phyloP scores from a whole-genome alignment of 73 alveolate species.

The Paramecium sonneborni region DNA sequence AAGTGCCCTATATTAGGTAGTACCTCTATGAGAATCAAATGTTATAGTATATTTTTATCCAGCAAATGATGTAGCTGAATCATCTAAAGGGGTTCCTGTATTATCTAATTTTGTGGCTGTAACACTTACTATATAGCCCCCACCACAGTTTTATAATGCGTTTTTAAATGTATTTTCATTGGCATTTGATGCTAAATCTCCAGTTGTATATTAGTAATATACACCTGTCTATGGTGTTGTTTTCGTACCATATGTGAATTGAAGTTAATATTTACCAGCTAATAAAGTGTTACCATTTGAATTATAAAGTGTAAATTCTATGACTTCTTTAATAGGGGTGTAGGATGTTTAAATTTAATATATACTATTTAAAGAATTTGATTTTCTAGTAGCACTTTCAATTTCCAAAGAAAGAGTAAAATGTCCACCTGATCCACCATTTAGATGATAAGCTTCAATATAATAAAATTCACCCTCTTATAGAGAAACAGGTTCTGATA shows the following conservation, averaged over 20 bases:
- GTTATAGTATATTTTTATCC: slow-evolving; percentile 32
- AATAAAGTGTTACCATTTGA: not conserved
- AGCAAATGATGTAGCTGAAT: not conserved
- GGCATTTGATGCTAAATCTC: not conserved
- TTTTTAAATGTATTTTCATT: not conserved
- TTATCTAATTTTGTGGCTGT: not conserved
- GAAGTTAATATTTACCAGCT: not conserved
- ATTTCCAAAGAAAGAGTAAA: not conserved
- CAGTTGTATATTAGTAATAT: not conserved
- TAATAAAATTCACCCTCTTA: not conserved
- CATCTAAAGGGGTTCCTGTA: not conserved
- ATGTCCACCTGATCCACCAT: not conserved
- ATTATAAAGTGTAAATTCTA: not conserved
- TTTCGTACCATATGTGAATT: not conserved
- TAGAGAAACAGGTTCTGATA: not conserved
- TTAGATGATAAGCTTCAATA: not conserved
- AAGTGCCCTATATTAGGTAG: not conserved
- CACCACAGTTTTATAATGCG: not conserved
- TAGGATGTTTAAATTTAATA: not conserved
- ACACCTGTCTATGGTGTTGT: not conserved
- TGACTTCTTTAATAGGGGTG: slow-evolving; percentile 29
- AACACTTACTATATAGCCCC: not conserved
- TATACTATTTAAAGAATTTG: not conserved
- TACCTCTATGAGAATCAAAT: slow-evolving; percentile 21
- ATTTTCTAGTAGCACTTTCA: not conserved